Evolutionary conservation across 495 filamentous ascomycete genomes (phyloP), one percentile per base, ranked within the genome.

Genomic region (Sporormia fimetaria): DNA sequence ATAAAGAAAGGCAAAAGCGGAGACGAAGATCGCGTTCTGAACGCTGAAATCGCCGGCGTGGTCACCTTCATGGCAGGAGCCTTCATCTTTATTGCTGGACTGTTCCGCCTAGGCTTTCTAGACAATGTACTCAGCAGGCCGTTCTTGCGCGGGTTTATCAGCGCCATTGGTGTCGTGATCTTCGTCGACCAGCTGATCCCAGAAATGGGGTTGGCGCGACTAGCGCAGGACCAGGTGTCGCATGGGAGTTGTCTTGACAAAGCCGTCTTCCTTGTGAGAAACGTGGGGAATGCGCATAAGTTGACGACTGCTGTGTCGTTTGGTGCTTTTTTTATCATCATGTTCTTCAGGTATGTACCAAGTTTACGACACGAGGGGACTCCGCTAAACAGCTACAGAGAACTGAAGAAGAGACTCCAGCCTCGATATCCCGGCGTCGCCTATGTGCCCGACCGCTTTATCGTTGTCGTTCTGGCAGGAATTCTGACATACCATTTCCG

Each of bases 71-170:
- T 94, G 67, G 78, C 87, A 0, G 92, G 90, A 20, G 76, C 75
- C 10, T 81, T 88, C 56, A 87, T 96, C 30, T 70, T 96, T 15
- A 61, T 81, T 30, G 86, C 88, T 20, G 90, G 90, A 0, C 47
- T 92, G 3, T 77, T 77, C 21, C 71, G 90, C 6, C 64, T 99
- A n/a, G 90, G 90, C 0, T 99, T 96, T 49, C 57, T 99, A 44
- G 90, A 99, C 56, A 92, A 81, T 56, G 87, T 99, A 28, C 68
- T 99, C 39, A 93, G 85, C 48, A 68, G 87, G 20, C 92, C 90
- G 0, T 94, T 99, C 48, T 63, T 96, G 21, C 68, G 90, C 38
- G 90, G 90, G 2, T 99, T 99, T 61, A 95, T 99, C 61, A 87
- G 80, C 33, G 88, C 92, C 22, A 85, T 99, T 57, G 90, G 90